Evolutionary conservation across 345 rosid species (phyloP).

Genomic region (Heritiera fomes): DNA sequence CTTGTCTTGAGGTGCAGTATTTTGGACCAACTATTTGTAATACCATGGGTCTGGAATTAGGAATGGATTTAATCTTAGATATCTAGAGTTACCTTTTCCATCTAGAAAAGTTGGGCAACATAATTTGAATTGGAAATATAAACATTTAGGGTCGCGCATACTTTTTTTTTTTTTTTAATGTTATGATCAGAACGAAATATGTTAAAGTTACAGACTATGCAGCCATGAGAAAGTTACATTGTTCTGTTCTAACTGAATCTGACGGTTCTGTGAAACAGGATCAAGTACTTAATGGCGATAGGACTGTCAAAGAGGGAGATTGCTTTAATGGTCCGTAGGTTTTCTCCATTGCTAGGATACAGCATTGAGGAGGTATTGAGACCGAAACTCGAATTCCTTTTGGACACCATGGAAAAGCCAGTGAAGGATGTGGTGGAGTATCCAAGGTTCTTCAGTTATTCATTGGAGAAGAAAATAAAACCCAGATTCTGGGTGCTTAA

Average conservation of each 20-base stretch:
- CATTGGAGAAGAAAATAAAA: conserved; percentile 81
- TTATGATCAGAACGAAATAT: neutral
- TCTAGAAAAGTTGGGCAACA: neutral
- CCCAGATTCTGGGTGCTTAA: conserved; percentile 75
- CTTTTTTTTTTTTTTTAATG: neutral
- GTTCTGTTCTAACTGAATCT: conserved; percentile 3
- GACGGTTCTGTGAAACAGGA: conserved; percentile 45
- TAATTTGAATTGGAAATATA: neutral
- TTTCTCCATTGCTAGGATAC: conserved; percentile 88
- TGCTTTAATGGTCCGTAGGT: conserved; percentile 71
- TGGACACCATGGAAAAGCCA: conserved; percentile 63
- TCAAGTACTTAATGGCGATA: conserved; percentile 59
- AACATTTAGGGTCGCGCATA: neutral
- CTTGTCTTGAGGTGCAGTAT: neutral
- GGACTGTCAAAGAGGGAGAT: conserved; percentile 68
- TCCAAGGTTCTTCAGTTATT: conserved; percentile 88
- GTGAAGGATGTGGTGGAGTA: conserved; percentile 62
- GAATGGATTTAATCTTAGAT: neutral
- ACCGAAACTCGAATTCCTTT: conserved; percentile 76
- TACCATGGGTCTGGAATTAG: neutral
- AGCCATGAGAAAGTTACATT: neutral
- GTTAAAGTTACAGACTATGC: neutral
- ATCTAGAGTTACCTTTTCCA: neutral
- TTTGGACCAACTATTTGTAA: neutral
- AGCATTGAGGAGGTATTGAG: conserved; percentile 65